Percentiles rank a stretch among this genome's conserved stretches.
Conservation (phyloP, 192 early-diverging fungal species). For the Coemansia sp. region DNA sequence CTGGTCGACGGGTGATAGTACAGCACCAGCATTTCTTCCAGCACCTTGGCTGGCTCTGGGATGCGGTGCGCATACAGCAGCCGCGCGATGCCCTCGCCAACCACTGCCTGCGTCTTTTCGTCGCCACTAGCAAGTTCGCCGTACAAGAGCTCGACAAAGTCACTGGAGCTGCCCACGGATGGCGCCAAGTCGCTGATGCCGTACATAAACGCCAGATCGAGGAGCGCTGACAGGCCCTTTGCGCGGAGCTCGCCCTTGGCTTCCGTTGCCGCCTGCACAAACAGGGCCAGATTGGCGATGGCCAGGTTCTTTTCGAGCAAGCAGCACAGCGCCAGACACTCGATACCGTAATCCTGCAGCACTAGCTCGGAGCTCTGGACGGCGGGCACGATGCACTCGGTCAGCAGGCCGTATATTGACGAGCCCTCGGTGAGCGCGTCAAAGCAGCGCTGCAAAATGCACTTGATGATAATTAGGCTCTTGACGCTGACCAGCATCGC, state of each 20-base stretch:
- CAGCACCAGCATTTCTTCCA: constrained; percentile 75
- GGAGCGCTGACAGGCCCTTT: constrained; percentile 70
- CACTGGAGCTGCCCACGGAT: constrained; percentile 43
- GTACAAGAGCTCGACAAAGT: constrained; percentile 57
- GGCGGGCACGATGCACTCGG: constrained; percentile 73
- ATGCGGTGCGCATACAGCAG: constrained; percentile 64
- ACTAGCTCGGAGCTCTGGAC: constrained; percentile 68
- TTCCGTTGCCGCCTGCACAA: constrained; percentile 64
- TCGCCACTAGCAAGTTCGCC: constrained; percentile 62
- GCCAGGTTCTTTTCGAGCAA: constrained; percentile 76
- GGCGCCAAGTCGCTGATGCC: constrained; percentile 50
- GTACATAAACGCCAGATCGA: constrained; percentile 57
- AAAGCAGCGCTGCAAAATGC: constrained; percentile 68
- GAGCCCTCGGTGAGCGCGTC: constrained; percentile 73
- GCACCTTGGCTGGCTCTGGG: constrained; percentile 43
- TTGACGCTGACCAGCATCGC: constrained; percentile 62
- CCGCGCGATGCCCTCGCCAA: constrained; percentile 78
- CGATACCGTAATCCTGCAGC: constrained; percentile 76
- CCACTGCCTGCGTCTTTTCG: constrained; percentile 66
- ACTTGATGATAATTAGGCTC: constrained; percentile 71
- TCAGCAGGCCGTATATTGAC: constrained; percentile 74
- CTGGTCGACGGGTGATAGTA: constrained; percentile 81
- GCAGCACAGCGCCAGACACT: constrained; percentile 83
- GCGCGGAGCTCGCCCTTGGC: constrained; percentile 60
- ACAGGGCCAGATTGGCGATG: constrained; percentile 70